Base-by-base conservation (phyloP, 371 early-diverging fungal species). In the Mortierella sp. region DNA sequence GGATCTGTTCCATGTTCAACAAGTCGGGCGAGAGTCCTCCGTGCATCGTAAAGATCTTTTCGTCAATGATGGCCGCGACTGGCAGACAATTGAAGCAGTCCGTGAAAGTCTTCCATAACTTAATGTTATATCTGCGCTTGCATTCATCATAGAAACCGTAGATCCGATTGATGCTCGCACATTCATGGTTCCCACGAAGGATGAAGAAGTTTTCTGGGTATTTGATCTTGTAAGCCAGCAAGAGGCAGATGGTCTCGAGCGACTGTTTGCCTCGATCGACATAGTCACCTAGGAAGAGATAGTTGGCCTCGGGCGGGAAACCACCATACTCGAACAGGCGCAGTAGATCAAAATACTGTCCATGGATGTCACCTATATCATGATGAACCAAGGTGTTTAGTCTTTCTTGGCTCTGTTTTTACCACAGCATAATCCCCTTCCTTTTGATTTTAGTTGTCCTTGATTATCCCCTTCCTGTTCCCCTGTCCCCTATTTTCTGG, bases 131-230 rank as follows among this genome's bases (percentile, higher is more conserved):
- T 70, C 97, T 83, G 59, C 95, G 86, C 72, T 95, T 95, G 86
- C 98, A 98, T 86, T 99, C 99, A 78, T 98, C 99, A 78, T 96
- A 99, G 82, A 99, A 99, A 23, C 99, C 99, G 80, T 99, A 99
- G 63, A 98, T 96, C 78, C 94, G 85, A 70, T 96, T 98, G 47
- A 98, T 92, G 63, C 88, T 92, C n/a, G 95, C 94, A 70, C 93
- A 94, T 81, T 98, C 99, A 81, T 98, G 99, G 84, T 98, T 98
- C 23, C 99, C 99, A 47, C 99, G 87, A 50, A 97, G 79, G 49
- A 97, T 80, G 78, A 96, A 97, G 66, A 97, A 95, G 86, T 95
- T 94, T 76, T 96, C 90, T 15, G 94, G 95, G 73, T 91, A 93
- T 81, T 96, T 97, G 79, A 98, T 92, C 86, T 98, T 98, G 86